Percentiles rank a stretch among this genome's conserved stretches.
Evolutionary conservation across 78 protist genomes (phyloP).

Genomic region (Anaeramoeba ignava): DNA sequence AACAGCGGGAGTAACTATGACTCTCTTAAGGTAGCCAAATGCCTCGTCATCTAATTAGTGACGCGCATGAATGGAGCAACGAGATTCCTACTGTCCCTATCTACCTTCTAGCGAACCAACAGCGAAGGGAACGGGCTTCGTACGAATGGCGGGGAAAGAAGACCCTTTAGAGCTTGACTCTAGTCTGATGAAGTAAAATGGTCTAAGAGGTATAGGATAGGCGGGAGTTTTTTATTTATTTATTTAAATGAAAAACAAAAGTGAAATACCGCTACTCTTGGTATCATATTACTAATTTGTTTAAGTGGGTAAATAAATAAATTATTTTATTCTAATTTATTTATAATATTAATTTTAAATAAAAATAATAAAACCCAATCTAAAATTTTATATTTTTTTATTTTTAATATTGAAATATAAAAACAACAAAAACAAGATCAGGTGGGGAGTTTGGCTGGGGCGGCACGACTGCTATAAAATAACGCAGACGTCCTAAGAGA

Average conservation of each 20-base stretch:
- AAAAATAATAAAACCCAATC: neutral
- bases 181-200: conserved; percentile 49
- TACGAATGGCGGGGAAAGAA: conserved; percentile 84
- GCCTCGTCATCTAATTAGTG: conserved; percentile 64
- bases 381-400: neutral
- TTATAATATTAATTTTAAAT: neutral
- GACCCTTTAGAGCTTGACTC: conserved; percentile 88
- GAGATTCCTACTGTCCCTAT: neutral
- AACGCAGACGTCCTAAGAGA: conserved; percentile 73
- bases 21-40: conserved; percentile 89
- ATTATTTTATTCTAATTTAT: neutral
- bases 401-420: neutral
- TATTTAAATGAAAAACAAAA: conserved; percentile 5
- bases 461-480: conserved; percentile 73
- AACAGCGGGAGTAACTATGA: conserved; percentile 92
- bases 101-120: neutral
- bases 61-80: neutral
- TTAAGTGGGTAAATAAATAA: conserved; percentile 1
- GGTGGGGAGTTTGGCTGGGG: conserved; percentile 86
- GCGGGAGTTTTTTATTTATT: conserved; percentile 42
- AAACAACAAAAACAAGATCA: too few species aligned
- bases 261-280: conserved; percentile 63
- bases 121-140: neutral
- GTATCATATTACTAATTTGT: conserved; percentile 39
- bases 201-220: conserved; percentile 55